Evolutionary conservation across 1,284 basidiomycete species (phyloP).

Genomic region (Peniophora sp.): DNA sequence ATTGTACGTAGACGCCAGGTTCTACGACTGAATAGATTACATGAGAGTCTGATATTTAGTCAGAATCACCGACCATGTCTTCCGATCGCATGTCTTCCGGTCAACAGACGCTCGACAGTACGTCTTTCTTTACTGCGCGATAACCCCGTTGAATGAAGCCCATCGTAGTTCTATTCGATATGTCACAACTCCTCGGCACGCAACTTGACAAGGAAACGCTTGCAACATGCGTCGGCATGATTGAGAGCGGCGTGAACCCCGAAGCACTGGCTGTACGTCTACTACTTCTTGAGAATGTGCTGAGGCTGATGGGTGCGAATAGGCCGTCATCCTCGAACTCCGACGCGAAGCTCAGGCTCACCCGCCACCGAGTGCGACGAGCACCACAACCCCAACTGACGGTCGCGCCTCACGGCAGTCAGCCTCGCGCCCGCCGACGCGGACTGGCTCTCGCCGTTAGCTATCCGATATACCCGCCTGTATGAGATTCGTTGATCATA

Average conservation of each 20-base stretch:
- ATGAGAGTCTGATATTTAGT: too few relatives aligned
- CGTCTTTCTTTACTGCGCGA: slow-evolving; percentile 20
- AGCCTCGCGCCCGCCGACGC: not conserved
- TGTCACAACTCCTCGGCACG: slow-evolving; percentile 78
- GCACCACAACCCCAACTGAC: too few relatives aligned
- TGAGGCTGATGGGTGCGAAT: not conserved
- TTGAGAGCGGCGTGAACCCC: slow-evolving; percentile 80
- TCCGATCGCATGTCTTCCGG: slow-evolving; percentile 62
- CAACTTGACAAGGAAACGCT: slow-evolving; percentile 77
- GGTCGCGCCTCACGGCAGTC: slow-evolving; percentile 1
- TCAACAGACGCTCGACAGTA: slow-evolving; percentile 75
- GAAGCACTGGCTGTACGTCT: slow-evolving; percentile 74
- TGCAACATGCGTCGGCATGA: slow-evolving; percentile 75
- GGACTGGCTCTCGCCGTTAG: not conserved
- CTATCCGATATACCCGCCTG: too few relatives aligned
- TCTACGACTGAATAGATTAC: too few relatives aligned
- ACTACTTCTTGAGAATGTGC: not conserved
- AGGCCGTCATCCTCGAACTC: slow-evolving; percentile 74
- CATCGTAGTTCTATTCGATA: slow-evolving; percentile 65
- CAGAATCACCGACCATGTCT: slow-evolving; percentile 22
- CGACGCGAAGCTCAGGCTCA: slow-evolving; percentile 42
- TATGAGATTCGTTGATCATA: too few relatives aligned
- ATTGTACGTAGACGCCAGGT: not conserved
- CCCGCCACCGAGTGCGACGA: too few relatives aligned
- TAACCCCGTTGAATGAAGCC: slow-evolving; percentile 5